These are phyloP conservation scores for Solanum sejunctum DNA, from an alignment of 257 asterid species.

Conservation along the genomic window DNA sequence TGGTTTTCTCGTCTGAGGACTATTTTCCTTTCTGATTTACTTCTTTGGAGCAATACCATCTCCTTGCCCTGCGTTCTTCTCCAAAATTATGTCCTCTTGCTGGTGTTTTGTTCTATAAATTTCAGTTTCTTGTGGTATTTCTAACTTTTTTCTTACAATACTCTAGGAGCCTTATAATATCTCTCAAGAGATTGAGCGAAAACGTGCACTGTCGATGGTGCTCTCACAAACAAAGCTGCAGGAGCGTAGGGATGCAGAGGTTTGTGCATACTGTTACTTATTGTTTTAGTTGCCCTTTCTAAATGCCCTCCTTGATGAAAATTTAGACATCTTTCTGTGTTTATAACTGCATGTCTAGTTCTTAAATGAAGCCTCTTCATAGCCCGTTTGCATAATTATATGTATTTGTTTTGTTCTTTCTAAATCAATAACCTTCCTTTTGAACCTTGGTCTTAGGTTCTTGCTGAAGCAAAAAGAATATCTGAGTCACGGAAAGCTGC, in stretches of 20 bases:
- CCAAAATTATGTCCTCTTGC: neutral
- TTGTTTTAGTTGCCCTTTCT: neutral
- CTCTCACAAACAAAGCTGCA: conserved; percentile 94
- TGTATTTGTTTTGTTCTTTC: neutral
- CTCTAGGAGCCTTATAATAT: conserved; percentile 68
- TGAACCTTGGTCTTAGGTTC: conserved; percentile 36
- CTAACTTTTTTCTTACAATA: conserved; percentile 4
- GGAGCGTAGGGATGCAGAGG: conserved; percentile 89
- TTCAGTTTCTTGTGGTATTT: conserved; percentile 6
- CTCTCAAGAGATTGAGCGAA: conserved; percentile 76
- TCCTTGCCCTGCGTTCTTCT: neutral
- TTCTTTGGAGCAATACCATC: neutral
- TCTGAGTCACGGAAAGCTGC: conserved; percentile 64
- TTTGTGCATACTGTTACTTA: conserved; percentile 8
- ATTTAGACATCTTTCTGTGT: neutral
- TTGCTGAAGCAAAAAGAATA: conserved; percentile 88
- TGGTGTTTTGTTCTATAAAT: neutral
- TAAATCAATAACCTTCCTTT: neutral
- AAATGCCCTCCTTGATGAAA: neutral
- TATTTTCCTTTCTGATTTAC: neutral
- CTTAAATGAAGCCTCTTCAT: neutral
- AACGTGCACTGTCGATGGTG: conserved; percentile 72
- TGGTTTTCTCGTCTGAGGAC: neutral
- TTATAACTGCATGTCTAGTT: neutral
- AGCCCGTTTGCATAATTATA: neutral